A percentile compares a stretch with the other conserved stretches of the same genome.
These are phyloP conservation scores for Tinospora cordifolia DNA, from an alignment of 164 flowering plant species.

Conservation along the genomic window DNA sequence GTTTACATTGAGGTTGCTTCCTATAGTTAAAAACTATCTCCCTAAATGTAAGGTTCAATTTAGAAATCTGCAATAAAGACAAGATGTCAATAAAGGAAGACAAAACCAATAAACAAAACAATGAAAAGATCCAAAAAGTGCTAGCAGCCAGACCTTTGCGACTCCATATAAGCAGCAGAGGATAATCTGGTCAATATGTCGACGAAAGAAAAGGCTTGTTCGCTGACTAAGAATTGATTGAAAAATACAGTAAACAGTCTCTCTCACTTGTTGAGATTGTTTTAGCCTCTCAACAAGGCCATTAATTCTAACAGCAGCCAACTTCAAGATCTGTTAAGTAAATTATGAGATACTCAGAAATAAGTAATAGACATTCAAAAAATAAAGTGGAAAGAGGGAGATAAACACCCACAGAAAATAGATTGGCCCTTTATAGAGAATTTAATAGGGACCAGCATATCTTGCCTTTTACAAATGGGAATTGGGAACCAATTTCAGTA, in stretches of 20 bases:
- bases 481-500: background rate
- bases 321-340: slow-evolving; percentile 53
- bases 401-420: no score
- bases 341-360: background rate
- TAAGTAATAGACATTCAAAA: background rate
- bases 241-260: slow-evolving; percentile 68
- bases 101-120: background rate
- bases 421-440: no score
- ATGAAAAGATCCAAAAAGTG: background rate
- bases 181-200: slow-evolving; percentile 93
- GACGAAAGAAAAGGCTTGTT: slow-evolving; percentile 69
- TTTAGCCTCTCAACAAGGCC: slow-evolving; percentile 88
- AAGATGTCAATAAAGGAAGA: slow-evolving; percentile 1
- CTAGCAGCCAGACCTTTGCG: slow-evolving; percentile 60
- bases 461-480: background rate
- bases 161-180: slow-evolving; percentile 88
- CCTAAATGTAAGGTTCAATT: slow-evolving; percentile 60
- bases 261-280: slow-evolving; percentile 64
- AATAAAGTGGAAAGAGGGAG: no score
- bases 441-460: no score
- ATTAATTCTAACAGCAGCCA: slow-evolving; percentile 94
- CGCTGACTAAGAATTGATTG: slow-evolving; percentile 65
- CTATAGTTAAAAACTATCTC: slow-evolving; percentile 79
- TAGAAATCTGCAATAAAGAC: slow-evolving; percentile 61
- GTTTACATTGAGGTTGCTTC: slow-evolving; percentile 91